Evolutionary conservation across 2,329 filamentous ascomycete species (phyloP), one percentile per base, ranked within the genome.

Genomic region (Pyricularia grisea): DNA sequence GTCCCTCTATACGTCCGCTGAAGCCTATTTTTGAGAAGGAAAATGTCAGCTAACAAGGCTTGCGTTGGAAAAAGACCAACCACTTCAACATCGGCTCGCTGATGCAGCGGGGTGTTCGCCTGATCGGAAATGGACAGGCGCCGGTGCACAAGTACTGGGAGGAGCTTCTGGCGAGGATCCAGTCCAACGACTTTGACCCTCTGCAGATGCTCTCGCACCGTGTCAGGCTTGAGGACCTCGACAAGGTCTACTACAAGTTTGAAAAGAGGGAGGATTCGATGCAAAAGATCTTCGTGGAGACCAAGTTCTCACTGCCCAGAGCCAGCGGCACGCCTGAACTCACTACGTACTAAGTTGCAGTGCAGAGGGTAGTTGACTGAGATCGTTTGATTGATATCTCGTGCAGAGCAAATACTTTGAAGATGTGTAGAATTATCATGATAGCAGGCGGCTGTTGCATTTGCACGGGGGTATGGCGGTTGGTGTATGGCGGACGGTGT

Each of bases 81-180:
- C 90, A 92, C 77, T 92, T 94, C 83, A 92, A 92, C 79, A 89
- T 94, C 73, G 92, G 93, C 11, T 89, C 91, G 0, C 76, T 96
- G 17, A 96, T 96, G 92, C 88, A 96, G 79, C 88, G 91, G 36
- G 92, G 92, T n/a, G 88, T 96, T 73, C 89, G 91, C 1, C 85
- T 97, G 64, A 93, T 88, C 63, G 87, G 87, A 23, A 88, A 88
- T 73, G 86, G 86, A 1, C 87, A 89, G 73, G 86, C 86, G 0
- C 92, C 92, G 0, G 92, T 96, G 0, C 92, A 94, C 74, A 87
- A 89, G 74, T 95, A 96, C 80, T 96, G 92, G 93, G 83, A 92
- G 28, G 85, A 91, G 3, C 82, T 96, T n/a, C 82, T 95, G 65
- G 80, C 85, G 71, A 80, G 82, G 78, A 90, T 96, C 71, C 84